phyloP scores from a whole-genome alignment of 495 filamentous ascomycete genomes.

The Lophiostoma macrostomum region DNA sequence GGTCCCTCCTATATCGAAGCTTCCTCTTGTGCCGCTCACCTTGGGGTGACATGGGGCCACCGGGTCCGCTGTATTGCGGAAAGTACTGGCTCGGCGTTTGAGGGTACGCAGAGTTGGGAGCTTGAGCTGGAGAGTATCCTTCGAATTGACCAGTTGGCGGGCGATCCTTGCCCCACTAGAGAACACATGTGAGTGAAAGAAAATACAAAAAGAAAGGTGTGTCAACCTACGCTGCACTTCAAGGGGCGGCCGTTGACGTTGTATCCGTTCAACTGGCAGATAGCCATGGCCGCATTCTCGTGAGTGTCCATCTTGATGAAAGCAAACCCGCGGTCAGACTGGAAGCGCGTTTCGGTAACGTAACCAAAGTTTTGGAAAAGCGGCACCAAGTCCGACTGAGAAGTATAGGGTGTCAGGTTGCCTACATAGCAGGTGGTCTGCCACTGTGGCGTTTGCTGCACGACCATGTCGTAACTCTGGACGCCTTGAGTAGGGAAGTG shows the following conservation, averaged over 20 bases:
- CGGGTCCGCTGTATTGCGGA: conserved; percentile 73
- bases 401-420: conserved; percentile 96
- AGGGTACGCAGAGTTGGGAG: conserved; percentile 62
- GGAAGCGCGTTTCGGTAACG: conserved; percentile 94
- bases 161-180: conserved; percentile 97
- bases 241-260: conserved; percentile 96
- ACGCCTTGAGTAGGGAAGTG: conserved; percentile 96
- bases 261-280: conserved; percentile 94
- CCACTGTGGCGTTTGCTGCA: conserved; percentile 95
- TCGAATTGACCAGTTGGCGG: conserved; percentile 81
- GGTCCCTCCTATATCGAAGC: conserved; percentile 16
- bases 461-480: conserved; percentile 97
- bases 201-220: conserved; percentile 2
- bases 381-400: conserved; percentile 90
- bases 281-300: conserved; percentile 97
- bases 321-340: conserved; percentile 95
- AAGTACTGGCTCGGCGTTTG: conserved; percentile 81
- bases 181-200: neutral
- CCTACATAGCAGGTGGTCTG: conserved; percentile 99
- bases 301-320: conserved; percentile 99
- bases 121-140: conserved; percentile 72
- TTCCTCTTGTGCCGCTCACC: conserved; percentile 42
- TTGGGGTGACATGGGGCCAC: conserved; percentile 63
- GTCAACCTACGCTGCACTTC: conserved; percentile 89
- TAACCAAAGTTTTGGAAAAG: conserved; percentile 98